phyloP scores from a whole-genome alignment of 352 stramenopile genomes.

The Stramenopiles sp. region DNA sequence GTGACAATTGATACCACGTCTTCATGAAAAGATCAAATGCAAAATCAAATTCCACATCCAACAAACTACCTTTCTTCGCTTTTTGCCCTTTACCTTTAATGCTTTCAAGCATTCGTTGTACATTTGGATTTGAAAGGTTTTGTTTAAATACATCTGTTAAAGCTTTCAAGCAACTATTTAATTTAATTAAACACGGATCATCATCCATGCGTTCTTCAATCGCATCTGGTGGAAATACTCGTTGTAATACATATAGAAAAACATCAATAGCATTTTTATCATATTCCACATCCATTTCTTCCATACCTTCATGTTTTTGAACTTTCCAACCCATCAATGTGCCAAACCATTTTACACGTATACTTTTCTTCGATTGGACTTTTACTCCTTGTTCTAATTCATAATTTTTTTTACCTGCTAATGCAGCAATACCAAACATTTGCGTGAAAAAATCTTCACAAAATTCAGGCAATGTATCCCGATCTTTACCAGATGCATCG shows the following conservation, averaged over 20 bases:
- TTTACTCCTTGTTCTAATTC: not conserved
- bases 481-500: not conserved
- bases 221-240: not conserved
- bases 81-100: not conserved
- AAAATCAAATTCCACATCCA: not conserved
- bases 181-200: not conserved
- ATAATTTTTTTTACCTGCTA: not conserved
- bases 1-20: not conserved
- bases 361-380: not conserved
- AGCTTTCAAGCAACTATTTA: not conserved
- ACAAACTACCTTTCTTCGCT: not conserved
- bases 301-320: not conserved
- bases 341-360: not conserved
- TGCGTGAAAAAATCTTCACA: not conserved
- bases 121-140: no score
- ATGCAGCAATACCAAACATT: not conserved
- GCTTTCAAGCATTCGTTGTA: not conserved
- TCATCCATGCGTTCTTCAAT: slow-evolving; percentile 2
- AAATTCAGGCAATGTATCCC: not conserved
- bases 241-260: not conserved
- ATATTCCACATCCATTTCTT: not conserved
- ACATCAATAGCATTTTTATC: not conserved
- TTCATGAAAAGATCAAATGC: not conserved
- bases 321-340: not conserved
- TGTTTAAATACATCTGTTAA: not conserved